Evolutionary conservation across 2,329 filamentous ascomycete species (phyloP), one percentile per base, ranked within the genome.

Genomic region (Monilinia vaccinii-corymbosi): DNA sequence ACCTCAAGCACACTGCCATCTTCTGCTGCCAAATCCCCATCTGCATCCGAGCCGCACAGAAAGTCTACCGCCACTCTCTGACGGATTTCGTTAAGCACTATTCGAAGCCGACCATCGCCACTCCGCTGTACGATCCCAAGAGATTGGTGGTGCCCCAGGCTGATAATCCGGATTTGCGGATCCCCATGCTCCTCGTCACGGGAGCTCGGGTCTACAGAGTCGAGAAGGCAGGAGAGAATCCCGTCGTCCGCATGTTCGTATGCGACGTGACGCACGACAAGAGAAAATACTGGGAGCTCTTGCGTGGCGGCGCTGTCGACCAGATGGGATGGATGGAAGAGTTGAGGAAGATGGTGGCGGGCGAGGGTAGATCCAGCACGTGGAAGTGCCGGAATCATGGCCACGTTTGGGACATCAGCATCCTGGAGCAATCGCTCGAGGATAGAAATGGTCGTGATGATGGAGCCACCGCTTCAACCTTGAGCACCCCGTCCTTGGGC

Each of bases 231-330:
- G 56, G 46, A 52, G 36, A 52, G 2, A 8, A 58, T 52, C 9
- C 14, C 9, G 9, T 50, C 6, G 13, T 32, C 13, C 46, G 36
- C 14, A 13, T 42, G 34, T 58, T 58, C 40, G 46, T 58, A 2
- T 36, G 34, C 16, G 56, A 58, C 16, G 10, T 51, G 2, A 51
- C 16, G 11, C 28, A n/a, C 6, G 16, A 9, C 10, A 51, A 53
- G 18, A 53, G 51, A 34, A 58, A 51, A 49, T 52, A 58, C 18
- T 52, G 36, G 46, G 56, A 58, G 25, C 3, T 52, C 4, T 13
- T 36, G 1, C 47, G 36, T 6, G 36, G 36, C 18, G 36, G 36
- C 9, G 6, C 8, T 10, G 36, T 52, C 7, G 36, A 44, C 11
- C 32, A 45, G 8, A 9, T 52, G n/a, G 56, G 36, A 21, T 52